A percentile compares a stretch with the other conserved stretches of the same genome.
These are phyloP conservation scores for Rhododendron mucronatum DNA, from an alignment of 148 eudicot genomes.

Conservation along the genomic window DNA sequence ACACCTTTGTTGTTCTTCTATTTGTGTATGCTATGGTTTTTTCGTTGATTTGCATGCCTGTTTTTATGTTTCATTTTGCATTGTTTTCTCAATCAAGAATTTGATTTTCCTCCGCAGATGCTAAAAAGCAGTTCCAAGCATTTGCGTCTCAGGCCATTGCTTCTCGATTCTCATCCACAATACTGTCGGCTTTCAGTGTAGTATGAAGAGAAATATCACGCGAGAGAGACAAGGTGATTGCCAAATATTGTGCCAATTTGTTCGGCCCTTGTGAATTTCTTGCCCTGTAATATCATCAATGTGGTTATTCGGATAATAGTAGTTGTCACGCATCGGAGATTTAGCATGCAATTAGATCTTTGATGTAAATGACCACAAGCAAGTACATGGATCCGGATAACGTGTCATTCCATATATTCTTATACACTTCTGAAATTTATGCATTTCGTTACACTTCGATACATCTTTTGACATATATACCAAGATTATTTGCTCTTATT, in stretches of 20 bases:
- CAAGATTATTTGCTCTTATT: background rate
- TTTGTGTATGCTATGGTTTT: background rate
- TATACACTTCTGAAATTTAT: background rate
- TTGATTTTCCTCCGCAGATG: conserved; percentile 53
- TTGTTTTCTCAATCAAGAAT: background rate
- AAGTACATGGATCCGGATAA: background rate
- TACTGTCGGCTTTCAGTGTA: conserved; percentile 83
- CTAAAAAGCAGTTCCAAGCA: conserved; percentile 94
- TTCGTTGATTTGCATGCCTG: background rate
- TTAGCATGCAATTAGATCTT: background rate
- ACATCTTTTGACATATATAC: background rate
- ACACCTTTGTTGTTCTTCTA: background rate
- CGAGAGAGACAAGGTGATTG: background rate
- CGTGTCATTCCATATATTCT: background rate
- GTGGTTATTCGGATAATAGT: background rate
- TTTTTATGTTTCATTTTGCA: background rate
- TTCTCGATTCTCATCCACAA: conserved; percentile 66
- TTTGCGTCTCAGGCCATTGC: conserved; percentile 92
- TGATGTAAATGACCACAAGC: background rate
- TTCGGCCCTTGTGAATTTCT: background rate
- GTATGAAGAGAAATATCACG: conserved; percentile 35
- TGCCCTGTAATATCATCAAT: background rate
- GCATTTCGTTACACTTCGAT: background rate
- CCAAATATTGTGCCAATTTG: background rate
- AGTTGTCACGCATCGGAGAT: background rate